Percentiles rank a stretch among this genome's conserved stretches.
phyloP scores from a whole-genome alignment of 169 alveolate genomes.

The Plasmodium coatneyi region DNA sequence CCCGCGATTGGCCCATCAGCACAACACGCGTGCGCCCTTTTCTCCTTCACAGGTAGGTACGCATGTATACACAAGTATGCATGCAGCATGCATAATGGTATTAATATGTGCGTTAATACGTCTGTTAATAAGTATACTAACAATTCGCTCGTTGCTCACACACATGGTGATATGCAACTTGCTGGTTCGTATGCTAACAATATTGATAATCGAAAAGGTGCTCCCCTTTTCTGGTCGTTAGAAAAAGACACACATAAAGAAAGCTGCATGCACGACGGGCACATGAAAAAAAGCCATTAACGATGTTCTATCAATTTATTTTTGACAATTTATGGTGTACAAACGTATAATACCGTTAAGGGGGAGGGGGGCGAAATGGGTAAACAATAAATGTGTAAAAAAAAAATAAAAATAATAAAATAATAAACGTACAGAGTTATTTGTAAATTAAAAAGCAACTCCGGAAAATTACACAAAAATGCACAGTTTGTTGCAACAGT shows the following conservation, averaged over 20 bases:
- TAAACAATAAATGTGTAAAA: not conserved
- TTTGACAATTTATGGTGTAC: constrained; percentile 6
- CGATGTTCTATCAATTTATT: not conserved
- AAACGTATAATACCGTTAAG: not conserved
- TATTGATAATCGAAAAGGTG: not conserved
- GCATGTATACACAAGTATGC: not conserved
- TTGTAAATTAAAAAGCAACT: not conserved
- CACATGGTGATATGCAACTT: constrained; percentile 19
- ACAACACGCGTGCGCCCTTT: not conserved
- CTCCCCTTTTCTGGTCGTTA: not conserved
- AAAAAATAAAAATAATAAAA: not conserved
- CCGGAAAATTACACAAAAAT: not conserved
- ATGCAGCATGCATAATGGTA: not conserved
- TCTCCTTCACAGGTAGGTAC: not conserved
- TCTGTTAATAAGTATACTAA: not conserved
- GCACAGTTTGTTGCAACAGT: not conserved
- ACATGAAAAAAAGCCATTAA: not conserved
- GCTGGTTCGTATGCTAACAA: not conserved
- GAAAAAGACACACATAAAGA: not conserved
- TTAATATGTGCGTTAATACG: not conserved
- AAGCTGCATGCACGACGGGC: not conserved
- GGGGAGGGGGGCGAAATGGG: not conserved
- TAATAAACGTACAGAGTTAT: not conserved
- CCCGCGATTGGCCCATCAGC: not conserved
- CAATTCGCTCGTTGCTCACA: not conserved